Evolutionary conservation across 2,329 filamentous ascomycete species (phyloP).

Genomic region (Lachnellula suecica): DNA sequence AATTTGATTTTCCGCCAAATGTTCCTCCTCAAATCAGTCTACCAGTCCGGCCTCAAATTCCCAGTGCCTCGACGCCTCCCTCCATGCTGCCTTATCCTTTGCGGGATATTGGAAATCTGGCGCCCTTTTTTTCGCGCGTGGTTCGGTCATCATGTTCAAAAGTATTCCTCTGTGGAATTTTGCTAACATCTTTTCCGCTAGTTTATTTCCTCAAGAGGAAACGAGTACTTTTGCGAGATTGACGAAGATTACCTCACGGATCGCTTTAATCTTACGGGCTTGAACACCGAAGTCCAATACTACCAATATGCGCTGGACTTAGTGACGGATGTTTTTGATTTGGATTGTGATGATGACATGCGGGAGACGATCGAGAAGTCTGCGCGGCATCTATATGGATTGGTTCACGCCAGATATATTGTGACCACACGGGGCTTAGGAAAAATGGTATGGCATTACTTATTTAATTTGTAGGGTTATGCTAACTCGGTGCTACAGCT

Average conservation of each 20-base stretch:
- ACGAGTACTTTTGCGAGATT: conserved; percentile 99
- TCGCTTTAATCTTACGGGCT: conserved; percentile 93
- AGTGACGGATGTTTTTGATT: conserved; percentile 96
- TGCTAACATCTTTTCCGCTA: conserved; percentile 41
- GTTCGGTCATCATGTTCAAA: not conserved
- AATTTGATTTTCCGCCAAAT: too few relatives aligned
- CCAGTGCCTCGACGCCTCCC: too few relatives aligned
- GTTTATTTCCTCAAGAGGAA: conserved; percentile 97
- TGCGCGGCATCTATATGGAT: conserved; percentile 88
- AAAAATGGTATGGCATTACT: conserved; percentile 77
- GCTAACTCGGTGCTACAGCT: conserved; percentile 57
- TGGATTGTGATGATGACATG: conserved; percentile 98
- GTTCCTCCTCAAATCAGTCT: not conserved
- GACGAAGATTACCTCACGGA: conserved; percentile 98
- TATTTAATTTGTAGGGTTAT: not conserved
- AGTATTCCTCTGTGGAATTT: conserved; percentile 1
- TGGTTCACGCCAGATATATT: conserved; percentile 95
- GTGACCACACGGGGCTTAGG: conserved; percentile 90
- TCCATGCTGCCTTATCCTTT: not conserved
- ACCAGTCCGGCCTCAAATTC: too few relatives aligned
- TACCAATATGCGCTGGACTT: conserved; percentile 98
- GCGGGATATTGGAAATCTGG: not conserved
- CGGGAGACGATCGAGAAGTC: conserved; percentile 97
- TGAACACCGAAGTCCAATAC: conserved; percentile 97
- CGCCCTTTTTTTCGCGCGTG: not conserved